Base-by-base conservation (phyloP, 257 asterid species). In the Capsicum rhomboideum region DNA sequence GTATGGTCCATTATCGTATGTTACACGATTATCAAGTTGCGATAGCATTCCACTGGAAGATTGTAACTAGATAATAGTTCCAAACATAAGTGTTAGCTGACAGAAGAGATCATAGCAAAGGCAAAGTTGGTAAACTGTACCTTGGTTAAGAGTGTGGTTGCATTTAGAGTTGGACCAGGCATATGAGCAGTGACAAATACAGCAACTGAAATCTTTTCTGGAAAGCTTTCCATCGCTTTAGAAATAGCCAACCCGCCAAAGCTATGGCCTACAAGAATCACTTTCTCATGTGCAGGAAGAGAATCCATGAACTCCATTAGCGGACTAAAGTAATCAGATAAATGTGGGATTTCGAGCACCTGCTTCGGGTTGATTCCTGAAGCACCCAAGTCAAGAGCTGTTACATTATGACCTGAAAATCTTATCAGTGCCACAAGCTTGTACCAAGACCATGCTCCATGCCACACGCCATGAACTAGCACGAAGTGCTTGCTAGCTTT, bases 361-460 rank as follows among this genome's bases (percentile, higher is more conserved):
- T 78, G 83, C 18, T 83, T 44, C 0, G 83, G 86, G 58, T 90
- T 87, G 82, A 88, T 84, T 1, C 87, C 92, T 6, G 90, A 80
- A 26, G 89, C 88, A 31, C 82, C 85, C 79, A 89, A 46, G 78
- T 87, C 92, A 29, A 87, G 78, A 10, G 88, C 50, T 28, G 71
- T 63, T 10, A 63, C 71, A 63, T 63, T 63, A 63, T 63, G n/a
- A 42, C 71, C 71, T 28, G 42, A 63, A 63, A 42, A 63, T 61
- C 37, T 61, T 28, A 89, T 68, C 49, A 83, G 8, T 8, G 85
- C 28, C 80, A 79, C 79, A 4, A 89, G 49, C 84, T 83, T 86
- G 83, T 84, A 86, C 92, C 91, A 89, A 78, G 83, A 82, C 89
- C 91, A 89, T 34, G 90, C 92, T 34, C 92, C 92, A 4, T 87